Evolutionary conservation across 225 moss, liverwort and hornwort species (phyloP).

Genomic region (Neckera pumila): DNA sequence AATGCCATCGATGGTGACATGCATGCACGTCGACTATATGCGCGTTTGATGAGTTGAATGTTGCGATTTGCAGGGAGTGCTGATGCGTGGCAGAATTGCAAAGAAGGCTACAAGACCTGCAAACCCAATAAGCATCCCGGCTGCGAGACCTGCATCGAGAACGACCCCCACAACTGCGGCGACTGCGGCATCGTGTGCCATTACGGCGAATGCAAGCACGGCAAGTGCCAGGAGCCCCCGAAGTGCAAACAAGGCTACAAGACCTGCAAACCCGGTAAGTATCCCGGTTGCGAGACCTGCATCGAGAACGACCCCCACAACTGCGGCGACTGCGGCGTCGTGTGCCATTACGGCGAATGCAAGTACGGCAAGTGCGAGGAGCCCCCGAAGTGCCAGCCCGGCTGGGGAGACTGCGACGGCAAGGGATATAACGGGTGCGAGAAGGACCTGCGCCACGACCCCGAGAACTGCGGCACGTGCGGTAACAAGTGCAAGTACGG

Average conservation of each 20-base stretch:
- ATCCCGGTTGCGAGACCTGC: conserved; percentile 16
- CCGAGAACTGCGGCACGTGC: background rate
- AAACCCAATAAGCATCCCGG: background rate
- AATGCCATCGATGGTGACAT: background rate
- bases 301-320: background rate
- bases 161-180: background rate
- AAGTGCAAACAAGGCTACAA: background rate
- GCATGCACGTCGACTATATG: background rate
- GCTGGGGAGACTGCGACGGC: background rate
- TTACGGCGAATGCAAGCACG: background rate
- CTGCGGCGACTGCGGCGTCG: background rate
- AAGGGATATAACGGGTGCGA: background rate
- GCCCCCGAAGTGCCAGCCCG: background rate
- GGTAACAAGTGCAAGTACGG: background rate
- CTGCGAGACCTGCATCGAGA: conserved; percentile 3
- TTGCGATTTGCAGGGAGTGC: background rate
- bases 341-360: background rate
- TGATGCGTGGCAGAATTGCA: background rate
- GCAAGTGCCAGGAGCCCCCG: background rate
- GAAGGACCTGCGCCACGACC: background rate
- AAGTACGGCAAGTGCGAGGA: background rate
- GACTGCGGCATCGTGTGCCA: background rate
- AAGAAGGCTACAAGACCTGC: background rate
- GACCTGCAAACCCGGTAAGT: background rate
- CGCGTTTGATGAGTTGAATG: background rate